A percentile compares a stretch with the other conserved stretches of the same genome.
These are phyloP conservation scores for Crithidia sp. DNA, from an alignment of 208 protist species.

Conservation along the genomic window DNA sequence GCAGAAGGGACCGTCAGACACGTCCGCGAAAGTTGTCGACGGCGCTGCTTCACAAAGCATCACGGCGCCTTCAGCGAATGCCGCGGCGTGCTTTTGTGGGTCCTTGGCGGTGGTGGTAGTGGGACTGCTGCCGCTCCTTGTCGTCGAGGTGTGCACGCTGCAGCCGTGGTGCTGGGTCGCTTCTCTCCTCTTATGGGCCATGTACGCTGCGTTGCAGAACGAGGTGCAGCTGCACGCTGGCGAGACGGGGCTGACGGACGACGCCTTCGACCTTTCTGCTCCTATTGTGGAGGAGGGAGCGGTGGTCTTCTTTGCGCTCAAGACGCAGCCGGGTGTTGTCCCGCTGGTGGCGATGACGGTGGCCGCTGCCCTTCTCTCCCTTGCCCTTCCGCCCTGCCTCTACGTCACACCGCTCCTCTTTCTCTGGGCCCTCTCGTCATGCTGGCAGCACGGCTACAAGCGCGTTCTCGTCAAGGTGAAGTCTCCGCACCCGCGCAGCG, in stretches of 20 bases:
- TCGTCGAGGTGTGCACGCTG: slow-evolving; percentile 48
- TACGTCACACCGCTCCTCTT: slow-evolving; percentile 24
- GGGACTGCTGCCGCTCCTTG: slow-evolving; percentile 43
- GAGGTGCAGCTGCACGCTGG: slow-evolving; percentile 31
- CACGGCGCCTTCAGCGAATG: background rate
- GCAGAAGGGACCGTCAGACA: background rate
- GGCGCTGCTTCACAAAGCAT: background rate
- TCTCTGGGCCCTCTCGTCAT: slow-evolving; percentile 41
- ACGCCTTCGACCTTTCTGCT: slow-evolving; percentile 28
- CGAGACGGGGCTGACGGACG: slow-evolving; percentile 10
- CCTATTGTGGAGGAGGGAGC: slow-evolving; percentile 31
- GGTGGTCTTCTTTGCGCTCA: slow-evolving; percentile 31
- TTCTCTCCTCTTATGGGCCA: slow-evolving; percentile 25
- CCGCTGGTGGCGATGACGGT: slow-evolving; percentile 19
- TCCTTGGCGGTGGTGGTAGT: slow-evolving; percentile 15
- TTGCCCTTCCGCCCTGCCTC: slow-evolving; percentile 29
- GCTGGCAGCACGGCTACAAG: slow-evolving; percentile 45
- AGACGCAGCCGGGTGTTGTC: slow-evolving; percentile 10
- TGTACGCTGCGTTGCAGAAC: slow-evolving; percentile 25
- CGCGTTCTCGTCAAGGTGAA: slow-evolving; percentile 48
- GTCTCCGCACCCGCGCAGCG: background rate
- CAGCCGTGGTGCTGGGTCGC: slow-evolving; percentile 36
- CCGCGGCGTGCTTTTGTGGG: slow-evolving; percentile 7
- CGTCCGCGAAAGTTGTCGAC: no score
- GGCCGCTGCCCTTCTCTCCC: slow-evolving; percentile 12